Base-by-base conservation (phyloP, 83 land plant genomes). In the Picea abies region DNA sequence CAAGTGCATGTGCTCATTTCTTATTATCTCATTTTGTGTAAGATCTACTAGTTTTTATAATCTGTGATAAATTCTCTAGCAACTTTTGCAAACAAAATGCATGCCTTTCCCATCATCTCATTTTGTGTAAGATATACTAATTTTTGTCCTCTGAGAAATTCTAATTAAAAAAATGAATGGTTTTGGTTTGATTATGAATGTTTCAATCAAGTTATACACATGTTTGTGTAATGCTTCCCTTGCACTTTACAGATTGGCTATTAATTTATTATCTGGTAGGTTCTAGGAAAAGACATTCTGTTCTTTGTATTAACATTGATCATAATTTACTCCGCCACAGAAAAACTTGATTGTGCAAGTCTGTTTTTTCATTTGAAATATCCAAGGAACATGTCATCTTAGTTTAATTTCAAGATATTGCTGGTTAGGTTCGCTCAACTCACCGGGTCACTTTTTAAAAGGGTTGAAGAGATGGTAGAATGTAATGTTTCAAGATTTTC, bases 361-460 rank as follows among this genome's bases (percentile, higher is more conserved):
- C 23, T 8, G 7, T 39, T 22, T 37, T 44, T 72, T 23, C 25
- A 9, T 72, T 22, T 44, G 52, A 72, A 20, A 72, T 22, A 41
- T 2, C 14, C 44, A 49, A 41, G n/a, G 26, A 17, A 72, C 44
- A 9, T 78, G 80, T 19, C 25, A n/a, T 78, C 41, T 12, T 52
- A 8, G 35, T 58, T 58, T 60, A 16, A 26, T 78, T 78, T 60
- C 80, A 78, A 58, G 37, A 78, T 78, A 60, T 17, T 58, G 44
- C 63, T 52, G 44, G 39, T 79, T 61, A 79, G 47, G 5, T 61
- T 8, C n/a, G 63, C 64, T 79, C 22, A 79, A 15, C 80, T 60
- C 58, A 17, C 29, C 3, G 25, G 10, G 35, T 63, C 49, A 37
- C 11, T 22, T 23, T 20, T 65, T n/a, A 22, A 25, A 63, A 61